These are phyloP conservation scores for Periglandula ipomoeae DNA, from an alignment of 2,329 filamentous ascomycete genomes.

Conservation along the genomic window DNA sequence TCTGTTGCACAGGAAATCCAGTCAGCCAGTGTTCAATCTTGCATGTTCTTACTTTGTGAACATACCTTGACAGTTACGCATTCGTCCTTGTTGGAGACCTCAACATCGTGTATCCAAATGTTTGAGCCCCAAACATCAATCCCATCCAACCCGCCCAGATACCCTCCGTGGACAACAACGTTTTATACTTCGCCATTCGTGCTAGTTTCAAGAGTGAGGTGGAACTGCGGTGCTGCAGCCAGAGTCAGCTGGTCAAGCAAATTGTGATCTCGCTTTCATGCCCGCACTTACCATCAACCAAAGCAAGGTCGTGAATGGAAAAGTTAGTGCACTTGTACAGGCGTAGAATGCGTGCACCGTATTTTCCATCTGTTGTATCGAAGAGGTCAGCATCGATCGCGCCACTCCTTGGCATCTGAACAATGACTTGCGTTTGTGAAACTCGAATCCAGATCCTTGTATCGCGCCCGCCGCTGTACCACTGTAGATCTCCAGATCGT, in stretches of 20 bases:
- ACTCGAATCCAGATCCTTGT: not conserved
- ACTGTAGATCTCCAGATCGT: not conserved
- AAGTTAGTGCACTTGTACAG: not conserved
- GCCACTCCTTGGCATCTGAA: too few relatives aligned
- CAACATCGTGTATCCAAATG: constrained; percentile 2
- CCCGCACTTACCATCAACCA: not conserved
- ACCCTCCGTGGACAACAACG: not conserved
- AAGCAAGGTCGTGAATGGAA: not conserved
- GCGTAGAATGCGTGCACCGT: not conserved
- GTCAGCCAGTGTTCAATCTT: too few relatives aligned
- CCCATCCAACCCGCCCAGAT: not conserved
- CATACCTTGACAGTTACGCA: constrained; percentile 3
- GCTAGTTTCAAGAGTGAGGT: not conserved
- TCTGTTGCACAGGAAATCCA: not conserved
- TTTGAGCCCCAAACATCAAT: constrained; percentile 1
- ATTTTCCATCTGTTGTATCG: not conserved
- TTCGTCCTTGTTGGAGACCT: constrained; percentile 1
- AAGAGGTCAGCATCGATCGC: too few relatives aligned
- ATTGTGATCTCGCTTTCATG: too few relatives aligned
- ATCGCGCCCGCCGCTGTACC: not conserved
- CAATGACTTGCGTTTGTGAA: not conserved
- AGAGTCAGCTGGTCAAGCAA: too few relatives aligned
- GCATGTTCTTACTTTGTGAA: too few relatives aligned
- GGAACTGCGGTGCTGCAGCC: not conserved
- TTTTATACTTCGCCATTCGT: constrained; percentile 2